These are phyloP conservation scores for Marasmius tenuissimus DNA, from an alignment of 1,284 basidiomycete species.

Conservation along the genomic window DNA sequence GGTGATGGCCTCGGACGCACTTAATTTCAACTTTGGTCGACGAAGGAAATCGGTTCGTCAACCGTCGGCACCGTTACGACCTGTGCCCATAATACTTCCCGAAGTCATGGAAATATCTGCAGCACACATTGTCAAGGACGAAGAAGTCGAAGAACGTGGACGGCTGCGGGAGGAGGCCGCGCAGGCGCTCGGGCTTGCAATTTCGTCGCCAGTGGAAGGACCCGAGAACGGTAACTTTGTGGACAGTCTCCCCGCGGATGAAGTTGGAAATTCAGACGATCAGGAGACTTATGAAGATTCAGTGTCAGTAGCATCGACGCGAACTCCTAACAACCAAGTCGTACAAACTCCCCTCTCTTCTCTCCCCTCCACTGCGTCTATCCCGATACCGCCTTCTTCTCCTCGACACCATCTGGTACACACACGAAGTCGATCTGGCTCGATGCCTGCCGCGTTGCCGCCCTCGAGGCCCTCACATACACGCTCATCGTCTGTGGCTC, in stretches of 20 bases:
- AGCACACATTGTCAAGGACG: constrained; percentile 36
- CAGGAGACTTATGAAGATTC: constrained; percentile 1
- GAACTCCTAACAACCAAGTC: constrained; percentile 6
- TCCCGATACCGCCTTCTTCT: constrained; percentile 24
- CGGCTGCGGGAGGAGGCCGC: constrained; percentile 73
- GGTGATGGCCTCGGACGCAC: constrained; percentile 53
- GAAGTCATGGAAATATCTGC: constrained; percentile 74
- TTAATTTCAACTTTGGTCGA: constrained; percentile 47
- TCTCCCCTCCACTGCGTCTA: constrained; percentile 6
- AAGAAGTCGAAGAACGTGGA: constrained; percentile 69
- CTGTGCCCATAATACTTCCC: constrained; percentile 48
- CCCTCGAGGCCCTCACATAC: background rate
- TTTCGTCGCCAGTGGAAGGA: constrained; percentile 26
- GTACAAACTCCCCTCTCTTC: constrained; percentile 5
- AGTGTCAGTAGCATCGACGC: background rate
- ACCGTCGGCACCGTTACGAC: constrained; percentile 31
- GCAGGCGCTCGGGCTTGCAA: constrained; percentile 67
- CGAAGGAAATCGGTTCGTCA: constrained; percentile 41
- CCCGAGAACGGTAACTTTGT: constrained; percentile 4
- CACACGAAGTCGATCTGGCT: constrained; percentile 33
- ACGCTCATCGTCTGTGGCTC: background rate
- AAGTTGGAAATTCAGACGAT: background rate
- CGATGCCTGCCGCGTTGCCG: constrained; percentile 22
- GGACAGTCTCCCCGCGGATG: constrained; percentile 14
- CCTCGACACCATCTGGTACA: constrained; percentile 11